phyloP scores from a whole-genome alignment of 2,329 filamentous ascomycete species.

The Remersonia thermophila region DNA sequence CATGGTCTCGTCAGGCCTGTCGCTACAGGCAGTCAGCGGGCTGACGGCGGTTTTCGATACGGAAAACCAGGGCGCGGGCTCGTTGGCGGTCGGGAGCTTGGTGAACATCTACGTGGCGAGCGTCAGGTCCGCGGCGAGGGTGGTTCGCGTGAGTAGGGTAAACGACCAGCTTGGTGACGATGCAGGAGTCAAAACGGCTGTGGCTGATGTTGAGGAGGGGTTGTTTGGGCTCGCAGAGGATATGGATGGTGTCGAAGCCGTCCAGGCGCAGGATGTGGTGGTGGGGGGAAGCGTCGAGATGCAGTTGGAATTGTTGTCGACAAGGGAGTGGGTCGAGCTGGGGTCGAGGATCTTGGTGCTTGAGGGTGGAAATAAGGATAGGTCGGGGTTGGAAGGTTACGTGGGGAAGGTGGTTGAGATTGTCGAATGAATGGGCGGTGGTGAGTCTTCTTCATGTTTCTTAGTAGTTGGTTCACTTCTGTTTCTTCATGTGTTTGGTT shows the following conservation, averaged over 20 bases:
- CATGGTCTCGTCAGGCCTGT: constrained; percentile 42
- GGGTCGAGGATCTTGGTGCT: constrained; percentile 59
- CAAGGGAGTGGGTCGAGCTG: constrained; percentile 61
- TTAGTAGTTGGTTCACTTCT: no score
- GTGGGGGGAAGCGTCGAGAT: constrained; percentile 37
- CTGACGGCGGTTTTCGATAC: constrained; percentile 61
- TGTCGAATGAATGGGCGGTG: constrained; percentile 38
- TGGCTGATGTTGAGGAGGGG: constrained; percentile 38
- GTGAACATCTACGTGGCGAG: constrained; percentile 82
- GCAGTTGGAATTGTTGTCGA: constrained; percentile 55
- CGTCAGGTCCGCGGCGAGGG: constrained; percentile 66
- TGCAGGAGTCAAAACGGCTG: constrained; percentile 18
- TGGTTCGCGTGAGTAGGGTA: constrained; percentile 44
- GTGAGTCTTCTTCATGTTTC: neutral
- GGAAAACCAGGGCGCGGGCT: constrained; percentile 37
- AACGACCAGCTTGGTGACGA: constrained; percentile 11
- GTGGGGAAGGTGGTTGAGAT: constrained; percentile 56
- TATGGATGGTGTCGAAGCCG: constrained; percentile 26
- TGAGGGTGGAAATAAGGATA: constrained; percentile 57
- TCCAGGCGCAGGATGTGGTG: constrained; percentile 12
- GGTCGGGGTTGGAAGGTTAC: constrained; percentile 57
- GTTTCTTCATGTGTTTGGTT: no score
- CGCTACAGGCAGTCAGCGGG: constrained; percentile 53
- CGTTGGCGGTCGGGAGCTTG: constrained; percentile 52
- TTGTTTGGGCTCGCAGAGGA: constrained; percentile 43